Evolutionary conservation across 257 asterid genomes (phyloP), one percentile per base, ranked within the genome.

Genomic region (Paulownia fortunei): DNA sequence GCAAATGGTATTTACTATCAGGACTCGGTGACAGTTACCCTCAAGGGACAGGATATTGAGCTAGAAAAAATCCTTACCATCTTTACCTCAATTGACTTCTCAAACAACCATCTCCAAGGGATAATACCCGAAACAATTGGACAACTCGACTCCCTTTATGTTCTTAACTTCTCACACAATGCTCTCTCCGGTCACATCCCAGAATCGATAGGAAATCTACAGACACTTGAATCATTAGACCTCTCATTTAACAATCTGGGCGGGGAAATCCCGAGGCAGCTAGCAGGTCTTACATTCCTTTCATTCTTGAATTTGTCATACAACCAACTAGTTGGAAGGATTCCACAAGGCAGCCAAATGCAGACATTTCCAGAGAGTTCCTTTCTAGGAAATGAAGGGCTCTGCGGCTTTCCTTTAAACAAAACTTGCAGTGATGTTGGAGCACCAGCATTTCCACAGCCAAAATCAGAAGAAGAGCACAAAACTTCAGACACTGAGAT

Each of bases 221-320:
- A 46, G 71, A 37, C 24, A 10, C 84, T 86, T 8, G 88, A 67
- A 68, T 84, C 89, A 0, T 32, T 86, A 69, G 91, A 88, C 67
- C 78, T 84, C 9, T 84, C 90, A 18, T 19, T 23, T 72, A 88
- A 90, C 84, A 37, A 58, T 6, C 81, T 92, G 8, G 62, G 41
- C 0, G 92, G 89, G 11, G 72, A 39, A 60, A 87, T 92, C 34
- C 97, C 97, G 1, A 8, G 8, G 5, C 49, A 82, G 67, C 78
- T 90, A 15, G 80, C 83, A 6, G 62, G n/a, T 32, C 88, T 90
- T 24, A 86, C 85, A 9, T 90, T 87, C 72, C 88, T 92, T 9
- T 30, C 87, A 0, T 30, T 69, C 68, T 51, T 92, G 81, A 92
- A 90, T 36, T 47, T 92, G 51, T 89, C 96, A 0, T 69, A 69